phyloP scores from a whole-genome alignment of 768 basidiomycete species.

The Sporobolomyces phaffii region DNA sequence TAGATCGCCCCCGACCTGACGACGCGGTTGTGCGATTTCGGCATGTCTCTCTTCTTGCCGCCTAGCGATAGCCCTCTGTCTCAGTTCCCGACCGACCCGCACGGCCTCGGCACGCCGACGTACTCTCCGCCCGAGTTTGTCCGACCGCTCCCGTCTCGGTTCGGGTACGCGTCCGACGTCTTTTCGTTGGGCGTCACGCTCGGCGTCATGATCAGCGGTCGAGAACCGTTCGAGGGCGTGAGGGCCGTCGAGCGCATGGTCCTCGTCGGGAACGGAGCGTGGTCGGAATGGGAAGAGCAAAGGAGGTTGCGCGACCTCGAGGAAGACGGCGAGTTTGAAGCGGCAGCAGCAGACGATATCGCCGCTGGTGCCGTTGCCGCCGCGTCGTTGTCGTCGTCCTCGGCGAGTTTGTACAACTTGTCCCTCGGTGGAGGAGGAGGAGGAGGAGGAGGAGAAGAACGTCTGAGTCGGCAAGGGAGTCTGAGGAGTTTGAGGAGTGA shows the following conservation, averaged over 20 bases:
- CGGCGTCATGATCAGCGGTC: constrained; percentile 46
- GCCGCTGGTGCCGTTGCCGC: too few relatives aligned
- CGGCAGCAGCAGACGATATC: too few relatives aligned
- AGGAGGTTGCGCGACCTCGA: constrained; percentile 41
- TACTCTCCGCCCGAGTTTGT: constrained; percentile 51
- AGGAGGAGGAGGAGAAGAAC: too few relatives aligned
- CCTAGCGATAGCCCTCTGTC: constrained; percentile 41
- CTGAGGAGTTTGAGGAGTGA: constrained; percentile 5
- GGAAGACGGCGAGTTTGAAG: too few relatives aligned
- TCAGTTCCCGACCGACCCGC: constrained; percentile 45
- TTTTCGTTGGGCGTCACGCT: constrained; percentile 51
- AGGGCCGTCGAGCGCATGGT: constrained; percentile 47
- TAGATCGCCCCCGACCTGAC: constrained; percentile 44
- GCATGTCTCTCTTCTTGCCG: constrained; percentile 48
- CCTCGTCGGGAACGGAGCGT: constrained; percentile 45
- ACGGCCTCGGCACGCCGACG: constrained; percentile 49
- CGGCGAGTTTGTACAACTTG: not conserved
- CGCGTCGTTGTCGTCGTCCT: too few relatives aligned
- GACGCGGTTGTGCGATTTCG: constrained; percentile 50
- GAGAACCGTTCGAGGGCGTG: constrained; percentile 48
- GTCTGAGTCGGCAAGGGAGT: not conserved
- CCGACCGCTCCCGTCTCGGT: constrained; percentile 42
- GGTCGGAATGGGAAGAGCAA: constrained; percentile 49
- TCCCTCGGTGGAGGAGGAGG: constrained; percentile 8
- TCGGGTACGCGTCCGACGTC: constrained; percentile 49